These are phyloP conservation scores for Coemansia sp. DNA, from an alignment of 192 early-diverging fungal genomes.

Conservation along the genomic window DNA sequence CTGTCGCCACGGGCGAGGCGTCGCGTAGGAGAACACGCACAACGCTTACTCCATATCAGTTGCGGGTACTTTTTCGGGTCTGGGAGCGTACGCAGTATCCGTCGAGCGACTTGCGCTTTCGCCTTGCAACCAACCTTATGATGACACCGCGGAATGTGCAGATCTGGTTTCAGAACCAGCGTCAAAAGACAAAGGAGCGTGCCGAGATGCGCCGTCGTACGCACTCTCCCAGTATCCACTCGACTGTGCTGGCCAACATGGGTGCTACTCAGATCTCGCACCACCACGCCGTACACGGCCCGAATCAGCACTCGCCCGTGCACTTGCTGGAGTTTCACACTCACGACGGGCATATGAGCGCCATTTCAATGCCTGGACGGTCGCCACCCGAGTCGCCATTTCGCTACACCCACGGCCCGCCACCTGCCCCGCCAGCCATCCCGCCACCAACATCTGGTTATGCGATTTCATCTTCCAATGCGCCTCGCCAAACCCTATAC, in stretches of 20 bases:
- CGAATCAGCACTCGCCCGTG: slow-evolving; percentile 13
- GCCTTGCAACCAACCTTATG: slow-evolving; percentile 68
- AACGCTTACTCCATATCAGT: slow-evolving; percentile 64
- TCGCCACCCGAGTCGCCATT: slow-evolving; percentile 53
- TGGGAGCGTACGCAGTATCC: slow-evolving; percentile 74
- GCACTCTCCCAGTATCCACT: slow-evolving; percentile 44
- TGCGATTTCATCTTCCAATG: slow-evolving; percentile 11
- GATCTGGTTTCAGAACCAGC: slow-evolving; percentile 93
- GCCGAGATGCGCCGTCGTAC: slow-evolving; percentile 56
- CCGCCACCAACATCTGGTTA: slow-evolving; percentile 19
- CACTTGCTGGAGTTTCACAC: slow-evolving; percentile 9
- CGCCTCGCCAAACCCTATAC: slow-evolving; percentile 28
- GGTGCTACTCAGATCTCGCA: slow-evolving; percentile 11
- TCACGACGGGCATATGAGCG: slow-evolving; percentile 19
- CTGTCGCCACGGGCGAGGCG: slow-evolving; percentile 19
- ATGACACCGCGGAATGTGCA: slow-evolving; percentile 88
- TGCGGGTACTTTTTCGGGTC: slow-evolving; percentile 60
- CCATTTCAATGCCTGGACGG: slow-evolving; percentile 29
- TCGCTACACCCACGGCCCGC: slow-evolving; percentile 46
- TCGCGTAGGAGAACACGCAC: slow-evolving; percentile 58
- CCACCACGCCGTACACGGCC: slow-evolving; percentile 3
- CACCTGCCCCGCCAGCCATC: slow-evolving; percentile 46
- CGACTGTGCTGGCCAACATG: slow-evolving; percentile 6
- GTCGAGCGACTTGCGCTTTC: slow-evolving; percentile 70
- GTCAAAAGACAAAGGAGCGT: slow-evolving; percentile 71